These are phyloP conservation scores for Cylindrotheca closterium DNA, from an alignment of 108 stramenopile genomes.

Conservation along the genomic window DNA sequence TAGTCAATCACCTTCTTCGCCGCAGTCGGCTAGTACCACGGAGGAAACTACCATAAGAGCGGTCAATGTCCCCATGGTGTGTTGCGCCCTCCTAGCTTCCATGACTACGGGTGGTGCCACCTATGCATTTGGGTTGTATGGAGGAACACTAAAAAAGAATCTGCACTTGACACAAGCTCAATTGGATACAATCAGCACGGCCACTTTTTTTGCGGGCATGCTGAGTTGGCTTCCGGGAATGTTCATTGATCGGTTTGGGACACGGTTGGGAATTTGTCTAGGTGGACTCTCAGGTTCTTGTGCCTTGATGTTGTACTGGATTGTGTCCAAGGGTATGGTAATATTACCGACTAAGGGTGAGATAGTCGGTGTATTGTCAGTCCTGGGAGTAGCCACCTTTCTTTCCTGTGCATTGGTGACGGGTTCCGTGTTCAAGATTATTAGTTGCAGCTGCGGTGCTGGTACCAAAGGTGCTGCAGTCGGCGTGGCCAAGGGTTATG, in stretches of 20 bases:
- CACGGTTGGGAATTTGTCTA: constrained; percentile 38
- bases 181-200: constrained; percentile 70
- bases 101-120: constrained; percentile 81
- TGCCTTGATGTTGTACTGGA: constrained; percentile 61
- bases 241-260: constrained; percentile 65
- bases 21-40: too few species aligned
- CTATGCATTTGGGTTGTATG: constrained; percentile 87
- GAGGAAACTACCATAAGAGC: neutral
- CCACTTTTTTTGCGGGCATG: constrained; percentile 75
- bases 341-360: neutral
- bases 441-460: constrained; percentile 59
- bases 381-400: constrained; percentile 56
- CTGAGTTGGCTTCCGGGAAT: constrained; percentile 77
- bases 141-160: constrained; percentile 61
- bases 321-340: constrained; percentile 44
- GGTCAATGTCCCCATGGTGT: constrained; percentile 58
- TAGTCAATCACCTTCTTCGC: too few species aligned
- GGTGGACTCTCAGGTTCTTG: constrained; percentile 59
- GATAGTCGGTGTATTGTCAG: constrained; percentile 45
- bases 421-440: constrained; percentile 79
- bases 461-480: constrained; percentile 81
- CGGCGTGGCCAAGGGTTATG: constrained; percentile 86
- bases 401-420: constrained; percentile 74
- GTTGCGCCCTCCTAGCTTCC: constrained; percentile 63
- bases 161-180: constrained; percentile 68